Evolutionary conservation across 768 basidiomycete genomes (phyloP).

Genomic region (Tulasnella sp.): DNA sequence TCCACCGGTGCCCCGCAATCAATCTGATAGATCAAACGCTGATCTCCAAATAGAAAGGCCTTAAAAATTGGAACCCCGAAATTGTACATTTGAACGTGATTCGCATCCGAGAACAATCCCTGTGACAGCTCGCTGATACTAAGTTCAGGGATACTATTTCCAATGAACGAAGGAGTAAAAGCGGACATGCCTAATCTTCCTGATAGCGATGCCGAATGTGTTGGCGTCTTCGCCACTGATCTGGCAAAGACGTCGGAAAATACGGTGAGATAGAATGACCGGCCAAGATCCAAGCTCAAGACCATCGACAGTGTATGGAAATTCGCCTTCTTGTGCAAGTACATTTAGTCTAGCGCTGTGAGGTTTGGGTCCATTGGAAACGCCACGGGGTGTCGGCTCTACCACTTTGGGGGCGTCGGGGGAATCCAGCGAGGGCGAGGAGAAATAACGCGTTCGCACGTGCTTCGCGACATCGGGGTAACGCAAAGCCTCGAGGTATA

Average conservation of each 20-base stretch:
- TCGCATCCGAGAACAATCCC: constrained; percentile 58
- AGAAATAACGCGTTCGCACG: neutral
- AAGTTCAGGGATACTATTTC: too few relatives aligned
- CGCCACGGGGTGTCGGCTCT: neutral
- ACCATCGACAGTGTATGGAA: neutral
- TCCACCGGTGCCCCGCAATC: neutral
- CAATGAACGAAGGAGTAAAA: too few relatives aligned
- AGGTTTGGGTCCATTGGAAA: neutral
- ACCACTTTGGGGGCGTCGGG: neutral
- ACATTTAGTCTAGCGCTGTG: neutral
- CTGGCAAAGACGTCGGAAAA: neutral
- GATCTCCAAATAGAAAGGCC: constrained; percentile 52
- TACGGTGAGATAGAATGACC: neutral
- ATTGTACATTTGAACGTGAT: constrained; percentile 49
- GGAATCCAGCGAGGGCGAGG: neutral
- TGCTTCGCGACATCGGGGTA: neutral
- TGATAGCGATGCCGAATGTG: neutral
- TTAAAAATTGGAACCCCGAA: constrained; percentile 50
- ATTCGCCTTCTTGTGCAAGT: neutral
- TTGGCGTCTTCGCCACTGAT: neutral
- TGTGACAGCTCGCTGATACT: constrained; percentile 61
- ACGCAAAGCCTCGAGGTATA: neutral
- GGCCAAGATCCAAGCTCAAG: neutral
- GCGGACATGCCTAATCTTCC: neutral
- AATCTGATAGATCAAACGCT: constrained; percentile 32